Conservation (phyloP, 306 rosid species). For the Vicia villosa region DNA sequence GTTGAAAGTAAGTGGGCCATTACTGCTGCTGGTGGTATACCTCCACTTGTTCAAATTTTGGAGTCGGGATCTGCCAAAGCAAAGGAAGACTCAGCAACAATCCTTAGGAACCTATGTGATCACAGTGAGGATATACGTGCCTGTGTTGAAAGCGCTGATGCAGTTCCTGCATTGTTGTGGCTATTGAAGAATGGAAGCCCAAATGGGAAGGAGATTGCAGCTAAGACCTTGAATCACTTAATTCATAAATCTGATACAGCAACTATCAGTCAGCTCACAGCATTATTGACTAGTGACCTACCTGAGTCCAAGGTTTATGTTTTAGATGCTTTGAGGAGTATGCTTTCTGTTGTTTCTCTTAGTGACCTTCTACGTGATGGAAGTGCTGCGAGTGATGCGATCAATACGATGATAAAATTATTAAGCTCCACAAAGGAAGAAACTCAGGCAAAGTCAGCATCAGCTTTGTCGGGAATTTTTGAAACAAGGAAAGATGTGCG, state of each 20-base stretch:
- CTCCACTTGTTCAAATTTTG: constrained; percentile 97
- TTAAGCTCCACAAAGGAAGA: constrained; percentile 84
- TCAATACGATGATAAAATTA: constrained; percentile 84
- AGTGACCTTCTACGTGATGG: constrained; percentile 88
- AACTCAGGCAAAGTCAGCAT: constrained; percentile 95
- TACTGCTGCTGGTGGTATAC: constrained; percentile 99
- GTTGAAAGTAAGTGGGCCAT: constrained; percentile 99
- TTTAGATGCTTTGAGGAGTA: constrained; percentile 92
- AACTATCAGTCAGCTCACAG: constrained; percentile 95
- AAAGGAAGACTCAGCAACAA: constrained; percentile 96
- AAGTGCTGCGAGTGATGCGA: constrained; percentile 94
- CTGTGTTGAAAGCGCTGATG: constrained; percentile 99
- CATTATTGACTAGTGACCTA: constrained; percentile 89
- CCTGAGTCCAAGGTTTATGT: constrained; percentile 94
- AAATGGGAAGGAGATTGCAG: constrained; percentile 97
- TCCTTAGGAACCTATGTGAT: constrained; percentile 92
- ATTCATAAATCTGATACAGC: constrained; percentile 97
- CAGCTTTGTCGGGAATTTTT: constrained; percentile 88
- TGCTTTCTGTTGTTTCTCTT: constrained; percentile 94
- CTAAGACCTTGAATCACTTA: constrained; percentile 93
- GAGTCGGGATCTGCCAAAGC: constrained; percentile 97
- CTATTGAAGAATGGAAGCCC: constrained; percentile 95
- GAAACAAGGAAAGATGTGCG: constrained; percentile 90
- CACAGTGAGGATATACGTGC: constrained; percentile 99
- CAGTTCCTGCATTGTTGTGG: constrained; percentile 97